Conservation (phyloP, 1,139 yeast genomes). For the Hansenula sp. region DNA sequence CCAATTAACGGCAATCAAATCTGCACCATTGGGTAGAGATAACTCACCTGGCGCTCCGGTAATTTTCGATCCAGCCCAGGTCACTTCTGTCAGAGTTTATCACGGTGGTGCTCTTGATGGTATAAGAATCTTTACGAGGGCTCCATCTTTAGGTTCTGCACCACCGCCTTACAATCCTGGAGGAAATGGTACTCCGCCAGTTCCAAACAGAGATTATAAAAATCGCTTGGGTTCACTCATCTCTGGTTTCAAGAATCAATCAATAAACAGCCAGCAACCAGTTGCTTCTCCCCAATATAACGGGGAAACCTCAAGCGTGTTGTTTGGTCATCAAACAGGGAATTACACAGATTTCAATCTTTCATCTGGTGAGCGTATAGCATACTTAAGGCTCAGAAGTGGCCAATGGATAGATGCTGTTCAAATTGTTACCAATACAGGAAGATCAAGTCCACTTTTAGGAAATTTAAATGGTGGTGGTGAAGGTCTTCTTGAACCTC, state of each 20-base stretch:
- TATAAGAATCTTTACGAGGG: slow-evolving; percentile 32
- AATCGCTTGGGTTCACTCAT: slow-evolving; percentile 27
- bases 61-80: slow-evolving; percentile 23
- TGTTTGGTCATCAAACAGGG: slow-evolving; percentile 63
- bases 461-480: slow-evolving; percentile 75
- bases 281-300: background rate
- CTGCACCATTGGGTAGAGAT: slow-evolving; percentile 39
- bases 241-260: slow-evolving; percentile 13
- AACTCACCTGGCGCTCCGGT: slow-evolving; percentile 23
- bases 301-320: slow-evolving; percentile 20
- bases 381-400: slow-evolving; percentile 59
- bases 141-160: slow-evolving; percentile 18
- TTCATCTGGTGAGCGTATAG: slow-evolving; percentile 52
- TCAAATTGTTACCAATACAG: slow-evolving; percentile 56
- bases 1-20: slow-evolving; percentile 41
- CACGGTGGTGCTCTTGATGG: slow-evolving; percentile 85
- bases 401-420: slow-evolving; percentile 92
- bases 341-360: slow-evolving; percentile 55
- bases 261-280: slow-evolving; percentile 4
- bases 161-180: slow-evolving; percentile 4
- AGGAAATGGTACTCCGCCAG: slow-evolving; percentile 29
- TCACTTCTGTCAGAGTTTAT: slow-evolving; percentile 53
- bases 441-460: slow-evolving; percentile 46
- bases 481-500: slow-evolving; percentile 53
- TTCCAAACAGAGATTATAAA: slow-evolving; percentile 47